These are phyloP conservation scores for Clavispora santaluciae DNA, from an alignment of 805 yeast species.

Conservation along the genomic window DNA sequence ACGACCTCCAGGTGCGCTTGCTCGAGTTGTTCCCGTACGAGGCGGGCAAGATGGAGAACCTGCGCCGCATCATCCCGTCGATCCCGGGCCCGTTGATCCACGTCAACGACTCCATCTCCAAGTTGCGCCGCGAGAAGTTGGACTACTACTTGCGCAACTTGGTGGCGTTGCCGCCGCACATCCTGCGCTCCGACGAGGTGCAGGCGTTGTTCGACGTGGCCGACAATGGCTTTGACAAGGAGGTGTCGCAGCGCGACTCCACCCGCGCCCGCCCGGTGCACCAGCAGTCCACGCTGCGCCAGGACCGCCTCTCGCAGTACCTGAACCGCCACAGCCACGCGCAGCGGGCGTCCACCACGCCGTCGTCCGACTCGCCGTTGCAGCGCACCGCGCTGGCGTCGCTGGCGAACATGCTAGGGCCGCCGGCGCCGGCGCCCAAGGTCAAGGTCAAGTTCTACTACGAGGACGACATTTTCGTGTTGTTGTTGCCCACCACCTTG, in stretches of 20 bases:
- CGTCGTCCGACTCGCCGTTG: conserved; percentile 19
- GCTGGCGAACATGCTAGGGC: conserved; percentile 16
- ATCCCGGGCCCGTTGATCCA: conserved; percentile 95
- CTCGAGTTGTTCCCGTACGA: conserved; percentile 84
- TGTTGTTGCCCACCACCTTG: conserved; percentile 47
- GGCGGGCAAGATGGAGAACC: conserved; percentile 80
- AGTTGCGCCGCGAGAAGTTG: conserved; percentile 49
- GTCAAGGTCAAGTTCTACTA: conserved; percentile 70
- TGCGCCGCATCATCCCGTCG: conserved; percentile 78
- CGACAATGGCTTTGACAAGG: conserved; percentile 58
- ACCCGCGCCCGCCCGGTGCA: conserved; percentile 28
- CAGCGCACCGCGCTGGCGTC: conserved; percentile 16
- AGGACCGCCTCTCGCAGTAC: conserved; percentile 50
- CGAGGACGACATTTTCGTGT: conserved; percentile 77
- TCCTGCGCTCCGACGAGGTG: conserved; percentile 66
- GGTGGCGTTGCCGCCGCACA: conserved; percentile 68
- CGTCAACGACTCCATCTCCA: conserved; percentile 69
- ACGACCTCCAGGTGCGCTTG: conserved; percentile 82
- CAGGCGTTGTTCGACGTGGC: conserved; percentile 64
- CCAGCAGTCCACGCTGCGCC: conserved; percentile 42
- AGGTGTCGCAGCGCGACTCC: conserved; percentile 21
- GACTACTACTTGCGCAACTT: conserved; percentile 53
- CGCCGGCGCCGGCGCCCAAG: conserved; percentile 24
- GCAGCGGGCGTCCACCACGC: conserved; percentile 23
- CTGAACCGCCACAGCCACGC: conserved; percentile 26